Base-by-base conservation (phyloP, 208 protist genomes). In the Angomonas ambiguus region DNA sequence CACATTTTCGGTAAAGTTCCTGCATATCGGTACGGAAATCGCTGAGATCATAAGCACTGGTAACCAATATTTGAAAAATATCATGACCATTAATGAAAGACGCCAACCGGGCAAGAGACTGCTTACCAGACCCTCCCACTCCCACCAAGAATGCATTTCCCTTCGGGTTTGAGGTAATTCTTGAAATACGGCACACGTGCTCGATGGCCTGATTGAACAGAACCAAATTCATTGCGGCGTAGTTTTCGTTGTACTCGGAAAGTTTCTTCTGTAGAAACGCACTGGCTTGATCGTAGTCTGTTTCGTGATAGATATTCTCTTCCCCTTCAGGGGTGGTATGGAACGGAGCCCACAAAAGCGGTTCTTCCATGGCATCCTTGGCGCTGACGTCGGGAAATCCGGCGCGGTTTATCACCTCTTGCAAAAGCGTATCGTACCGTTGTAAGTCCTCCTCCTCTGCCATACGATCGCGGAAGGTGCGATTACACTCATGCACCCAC, bases 171-270 rank as follows among this genome's bases (percentile, higher is more conserved):
- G 90, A 93, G 13, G 98, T 97, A 72, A 98, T 98, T 63, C 97
- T 87, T n/a, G 92, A 79, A 76, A 99, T 98, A 63, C 97, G 83
- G 69, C 94, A 97, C 30, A 99, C 76, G 69, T 99, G 98, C 75
- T 98, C 91, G 65, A 99, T 98, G 49, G 98, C 98, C 72, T 98
- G 92, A 63, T 98, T 87, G 80, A 99, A 99, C 24, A 99, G 79
- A 53, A 99, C 97, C 16, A 99, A 81, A 70, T 99, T 91, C 97
- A 99, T 99, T 22, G 82, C 82, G 6, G 97, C 91, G 74, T 91
- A 94, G 69, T 78, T 87, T 38, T 98, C 95, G 77, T 99, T 99
- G 85, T 99, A 99, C 69, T 98, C 91, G 32, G 73, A 60, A 6
- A 99, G 79, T 72, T 96, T 97, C 60, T 92, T 92, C n/a, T 83